These are phyloP conservation scores for Pseudomassariella vexata DNA, from an alignment of 2,329 filamentous ascomycete species.

Conservation along the genomic window DNA sequence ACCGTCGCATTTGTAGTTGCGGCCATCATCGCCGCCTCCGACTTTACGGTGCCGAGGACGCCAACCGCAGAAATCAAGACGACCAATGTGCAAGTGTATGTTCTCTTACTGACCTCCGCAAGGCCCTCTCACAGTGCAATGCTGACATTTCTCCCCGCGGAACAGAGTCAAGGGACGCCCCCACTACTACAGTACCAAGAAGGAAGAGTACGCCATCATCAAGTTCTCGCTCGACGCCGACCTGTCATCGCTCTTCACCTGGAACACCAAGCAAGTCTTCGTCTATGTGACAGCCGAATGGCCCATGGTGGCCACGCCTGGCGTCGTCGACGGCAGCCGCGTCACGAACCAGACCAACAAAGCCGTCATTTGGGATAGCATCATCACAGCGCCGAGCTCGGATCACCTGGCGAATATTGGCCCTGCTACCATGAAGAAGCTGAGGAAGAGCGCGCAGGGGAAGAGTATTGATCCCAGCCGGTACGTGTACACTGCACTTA, in stretches of 20 bases:
- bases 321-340: slow-evolving; percentile 26
- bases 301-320: slow-evolving; percentile 31
- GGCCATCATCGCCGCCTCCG: slow-evolving; percentile 73
- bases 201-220: slow-evolving; percentile 93
- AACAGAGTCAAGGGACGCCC: slow-evolving; percentile 78
- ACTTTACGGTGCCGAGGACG: slow-evolving; percentile 63
- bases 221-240: slow-evolving; percentile 91
- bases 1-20: slow-evolving; percentile 82
- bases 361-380: slow-evolving; percentile 92
- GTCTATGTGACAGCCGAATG: slow-evolving; percentile 87
- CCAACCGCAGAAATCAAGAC: slow-evolving; percentile 61
- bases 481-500: no score
- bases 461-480: slow-evolving; percentile 55
- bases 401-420: slow-evolving; percentile 57
- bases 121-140: neutral
- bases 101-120: slow-evolving; percentile 5
- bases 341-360: slow-evolving; percentile 48
- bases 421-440: slow-evolving; percentile 55
- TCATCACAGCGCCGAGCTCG: slow-evolving; percentile 72
- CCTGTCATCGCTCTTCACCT: slow-evolving; percentile 87
- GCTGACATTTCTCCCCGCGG: neutral
- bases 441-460: slow-evolving; percentile 51
- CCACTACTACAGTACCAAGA: slow-evolving; percentile 91
- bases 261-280: slow-evolving; percentile 99
- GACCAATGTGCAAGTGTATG: slow-evolving; percentile 81